Base-by-base conservation (phyloP, 2,329 filamentous ascomycete genomes). In the Sporothrix sp. region DNA sequence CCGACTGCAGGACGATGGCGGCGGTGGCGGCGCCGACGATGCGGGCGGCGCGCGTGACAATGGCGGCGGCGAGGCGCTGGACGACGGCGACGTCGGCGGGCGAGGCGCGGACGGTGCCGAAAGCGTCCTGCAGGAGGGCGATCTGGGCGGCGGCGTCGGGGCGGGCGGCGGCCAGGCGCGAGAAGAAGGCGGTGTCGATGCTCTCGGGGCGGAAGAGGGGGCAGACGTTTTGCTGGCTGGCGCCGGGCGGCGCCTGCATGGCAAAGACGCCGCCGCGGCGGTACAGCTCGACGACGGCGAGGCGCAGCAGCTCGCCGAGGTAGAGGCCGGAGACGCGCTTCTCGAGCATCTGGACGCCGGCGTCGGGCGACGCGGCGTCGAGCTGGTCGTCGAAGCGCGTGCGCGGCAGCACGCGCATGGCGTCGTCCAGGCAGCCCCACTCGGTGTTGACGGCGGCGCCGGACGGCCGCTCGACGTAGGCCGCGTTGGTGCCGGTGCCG, bases 251-350 rank as follows among this genome's bases (percentile, higher is more conserved):
- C 6, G 44, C 25, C 5, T 13, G 13, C 23, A 50, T 37, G 10
- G 18, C 16, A 10, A 53, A 43, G 5, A 43, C 11, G 6, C 13
- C 11, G 5, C 10, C 23, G 20, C 13, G 4, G 7, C 16, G 33
- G 16, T 23, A 30, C 18, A 81, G 73, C 13, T 81, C 75, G 44
- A 91, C 64, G 18, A 95, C 70, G 16, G 83, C 82, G 43, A 87
- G 76, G 48, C 93, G 84, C 50, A 95, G 76, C 54, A 97, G 89
- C 66, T 98, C 93, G 48, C 93, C 93, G 38, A 98, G 69, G 70
- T 96, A 98, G 91, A 97, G 95, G 63, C 93, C 93, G 0, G 88
- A 95, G n/a, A 97, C 84, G 42, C 90, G 85, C 76, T 98, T 98
- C 71, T 98, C 93, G 62, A 97, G 96, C 86, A 96, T 95, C 65